Percentiles rank a stretch among this genome's conserved stretches.
These are phyloP conservation scores for Trichoderma parareesei DNA, from an alignment of 495 filamentous ascomycete genomes.

Conservation along the genomic window DNA sequence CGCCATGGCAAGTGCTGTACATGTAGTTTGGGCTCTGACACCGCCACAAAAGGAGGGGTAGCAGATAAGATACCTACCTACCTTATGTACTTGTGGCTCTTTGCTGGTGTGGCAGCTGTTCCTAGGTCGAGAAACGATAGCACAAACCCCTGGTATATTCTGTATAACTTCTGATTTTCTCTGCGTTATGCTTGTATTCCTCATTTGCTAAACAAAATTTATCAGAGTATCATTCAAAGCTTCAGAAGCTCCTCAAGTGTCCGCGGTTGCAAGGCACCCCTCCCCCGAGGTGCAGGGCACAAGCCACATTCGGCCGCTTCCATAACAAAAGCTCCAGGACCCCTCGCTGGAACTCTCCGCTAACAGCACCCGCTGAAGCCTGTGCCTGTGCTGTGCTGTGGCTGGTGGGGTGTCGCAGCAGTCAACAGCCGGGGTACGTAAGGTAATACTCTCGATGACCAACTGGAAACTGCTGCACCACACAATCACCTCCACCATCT, in stretches of 20 bases:
- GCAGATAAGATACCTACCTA: not conserved
- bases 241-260: no score
- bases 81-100: not conserved
- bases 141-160: no score
- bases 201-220: no score
- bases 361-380: not conserved
- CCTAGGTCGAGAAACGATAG: no score
- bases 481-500: not conserved
- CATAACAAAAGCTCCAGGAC: not conserved
- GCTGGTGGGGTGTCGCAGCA: not conserved
- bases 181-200: no score
- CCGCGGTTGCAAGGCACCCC: no score
- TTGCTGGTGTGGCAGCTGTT: no score
- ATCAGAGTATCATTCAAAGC: no score
- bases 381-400: no score
- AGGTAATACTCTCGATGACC: not conserved
- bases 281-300: not conserved
- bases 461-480: no score
- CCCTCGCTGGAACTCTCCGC: constrained; percentile 3
- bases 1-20: no score
- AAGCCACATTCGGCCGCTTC: not conserved
- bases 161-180: no score
- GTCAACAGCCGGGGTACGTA: constrained; percentile 5
- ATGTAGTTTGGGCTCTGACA: not conserved
- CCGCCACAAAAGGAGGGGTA: constrained; percentile 6